Evolutionary conservation across 129 eudicot genomes (phyloP).

Genomic region (Dittrichia graveolens): DNA sequence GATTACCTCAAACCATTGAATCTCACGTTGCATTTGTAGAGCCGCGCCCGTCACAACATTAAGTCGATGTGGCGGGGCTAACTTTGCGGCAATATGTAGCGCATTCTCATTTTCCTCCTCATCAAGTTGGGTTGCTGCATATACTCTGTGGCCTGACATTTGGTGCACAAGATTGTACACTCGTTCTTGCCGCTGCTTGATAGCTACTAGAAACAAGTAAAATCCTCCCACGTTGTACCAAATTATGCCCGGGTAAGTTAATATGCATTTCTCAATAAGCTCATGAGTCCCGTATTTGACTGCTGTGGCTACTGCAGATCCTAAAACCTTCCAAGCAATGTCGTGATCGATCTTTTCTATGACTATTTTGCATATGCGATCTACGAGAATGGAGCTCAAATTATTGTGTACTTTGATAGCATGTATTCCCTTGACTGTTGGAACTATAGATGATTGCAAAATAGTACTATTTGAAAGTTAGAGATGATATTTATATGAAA

Average conservation of each 20-base stretch:
- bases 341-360: not conserved
- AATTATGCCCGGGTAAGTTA: not conserved
- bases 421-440: not conserved
- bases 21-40: slow-evolving; percentile 39
- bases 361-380: not conserved
- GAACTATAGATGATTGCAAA: slow-evolving; percentile 5
- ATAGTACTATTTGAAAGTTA: not conserved
- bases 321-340: not conserved
- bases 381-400: not conserved
- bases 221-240: not conserved
- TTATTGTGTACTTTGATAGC: not conserved
- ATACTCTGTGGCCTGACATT: slow-evolving; percentile 2
- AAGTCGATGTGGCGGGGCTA: slow-evolving; percentile 35
- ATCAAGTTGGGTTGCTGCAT: not conserved
- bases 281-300: not conserved
- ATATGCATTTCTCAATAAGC: slow-evolving; percentile 5
- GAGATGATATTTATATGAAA: not conserved
- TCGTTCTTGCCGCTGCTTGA: slow-evolving; percentile 6
- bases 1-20: slow-evolving; percentile 5
- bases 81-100: slow-evolving; percentile 42
- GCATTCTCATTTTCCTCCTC: slow-evolving; percentile 1
- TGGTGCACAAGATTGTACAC: slow-evolving; percentile 9
- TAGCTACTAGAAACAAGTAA: not conserved
- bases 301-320: slow-evolving; percentile 1
- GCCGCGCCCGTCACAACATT: slow-evolving; percentile 38